Evolutionary conservation across 2,329 filamentous ascomycete species (phyloP).

Genomic region (Aspergillus quadricinctus): DNA sequence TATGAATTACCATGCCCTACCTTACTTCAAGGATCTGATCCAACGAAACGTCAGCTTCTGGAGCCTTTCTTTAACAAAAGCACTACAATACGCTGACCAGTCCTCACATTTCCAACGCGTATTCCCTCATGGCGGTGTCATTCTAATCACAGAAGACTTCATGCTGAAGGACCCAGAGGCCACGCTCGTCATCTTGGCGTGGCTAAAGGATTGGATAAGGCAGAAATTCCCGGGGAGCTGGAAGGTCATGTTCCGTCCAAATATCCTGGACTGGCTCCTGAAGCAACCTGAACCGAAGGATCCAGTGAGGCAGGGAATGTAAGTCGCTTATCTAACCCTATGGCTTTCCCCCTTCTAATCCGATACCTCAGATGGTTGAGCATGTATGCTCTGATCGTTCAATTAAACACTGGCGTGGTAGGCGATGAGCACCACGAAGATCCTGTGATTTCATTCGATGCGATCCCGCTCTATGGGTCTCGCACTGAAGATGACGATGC

Average conservation of each 20-base stretch:
- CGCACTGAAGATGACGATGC: conserved; percentile 21
- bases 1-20: conserved; percentile 24
- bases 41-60: conserved; percentile 29
- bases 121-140: conserved; percentile 34
- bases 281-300: conserved; percentile 17
- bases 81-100: conserved; percentile 20
- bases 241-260: conserved; percentile 38
- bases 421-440: conserved; percentile 19
- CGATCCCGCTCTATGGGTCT: conserved; percentile 25
- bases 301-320: conserved; percentile 14
- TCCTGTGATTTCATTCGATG: conserved; percentile 26
- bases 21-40: conserved; percentile 21
- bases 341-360: not conserved
- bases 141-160: conserved; percentile 41
- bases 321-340: conserved; percentile 3
- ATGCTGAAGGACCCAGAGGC: conserved; percentile 27
- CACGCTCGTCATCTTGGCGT: conserved; percentile 31
- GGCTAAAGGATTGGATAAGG: conserved; percentile 26
- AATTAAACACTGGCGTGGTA: conserved; percentile 7
- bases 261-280: conserved; percentile 32
- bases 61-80: conserved; percentile 26
- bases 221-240: conserved; percentile 25
- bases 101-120: conserved; percentile 30
- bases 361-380: conserved; percentile 16
- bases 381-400: conserved; percentile 26